A percentile compares a stretch with the other conserved stretches of the same genome.
phyloP scores from a whole-genome alignment of 192 early-diverging fungal species.

The Umbelopsis ramanniana region DNA sequence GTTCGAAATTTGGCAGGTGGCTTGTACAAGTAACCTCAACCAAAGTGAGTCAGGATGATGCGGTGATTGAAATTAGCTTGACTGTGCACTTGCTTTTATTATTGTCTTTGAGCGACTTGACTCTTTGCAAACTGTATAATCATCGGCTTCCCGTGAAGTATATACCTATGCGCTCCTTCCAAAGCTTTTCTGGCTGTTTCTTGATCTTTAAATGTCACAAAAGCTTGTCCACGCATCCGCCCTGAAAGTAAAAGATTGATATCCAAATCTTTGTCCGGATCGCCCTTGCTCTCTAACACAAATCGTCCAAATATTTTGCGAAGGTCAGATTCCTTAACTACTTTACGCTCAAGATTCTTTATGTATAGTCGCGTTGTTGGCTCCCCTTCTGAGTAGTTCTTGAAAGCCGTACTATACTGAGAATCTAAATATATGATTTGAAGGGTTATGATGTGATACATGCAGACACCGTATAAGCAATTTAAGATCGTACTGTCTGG shows the following conservation, averaged over 20 bases:
- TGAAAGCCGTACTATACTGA: constrained; percentile 43
- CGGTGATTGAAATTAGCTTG: background rate
- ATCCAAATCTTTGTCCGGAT: constrained; percentile 21
- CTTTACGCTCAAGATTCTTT: constrained; percentile 49
- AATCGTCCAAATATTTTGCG: constrained; percentile 37
- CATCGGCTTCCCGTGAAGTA: constrained; percentile 49
- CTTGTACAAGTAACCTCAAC: background rate
- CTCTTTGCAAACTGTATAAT: constrained; percentile 40
- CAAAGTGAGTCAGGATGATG: constrained; percentile 20
- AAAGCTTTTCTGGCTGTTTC: constrained; percentile 40
- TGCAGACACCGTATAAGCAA: background rate
- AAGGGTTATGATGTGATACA: background rate
- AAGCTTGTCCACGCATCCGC: constrained; percentile 51
- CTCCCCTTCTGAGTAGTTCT: constrained; percentile 41
- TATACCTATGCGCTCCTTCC: constrained; percentile 40
- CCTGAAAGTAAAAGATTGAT: constrained; percentile 49
- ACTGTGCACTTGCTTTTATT: background rate
- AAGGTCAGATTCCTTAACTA: constrained; percentile 39
- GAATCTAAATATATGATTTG: constrained; percentile 33
- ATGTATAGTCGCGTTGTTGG: constrained; percentile 46
- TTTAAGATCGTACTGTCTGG: background rate
- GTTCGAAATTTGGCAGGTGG: constrained; percentile 8
- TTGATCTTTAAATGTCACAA: constrained; percentile 41
- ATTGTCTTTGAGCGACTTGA: background rate
- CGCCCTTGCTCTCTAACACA: constrained; percentile 1